These are phyloP conservation scores for Geranium rotundifolium DNA, from an alignment of 345 rosid species.

Conservation along the genomic window DNA sequence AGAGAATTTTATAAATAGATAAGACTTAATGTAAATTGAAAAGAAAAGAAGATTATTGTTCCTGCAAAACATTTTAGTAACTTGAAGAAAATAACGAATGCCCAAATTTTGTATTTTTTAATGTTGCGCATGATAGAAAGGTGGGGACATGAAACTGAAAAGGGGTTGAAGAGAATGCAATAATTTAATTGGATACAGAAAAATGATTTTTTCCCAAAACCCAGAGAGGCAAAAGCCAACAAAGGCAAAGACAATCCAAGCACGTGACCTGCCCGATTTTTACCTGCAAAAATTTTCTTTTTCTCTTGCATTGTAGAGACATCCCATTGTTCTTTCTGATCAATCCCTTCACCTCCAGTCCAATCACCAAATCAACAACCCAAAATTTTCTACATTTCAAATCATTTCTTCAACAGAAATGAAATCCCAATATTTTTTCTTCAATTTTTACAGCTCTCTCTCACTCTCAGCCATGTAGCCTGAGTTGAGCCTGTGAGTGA, in stretches of 20 bases:
- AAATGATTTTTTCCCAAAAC: not conserved
- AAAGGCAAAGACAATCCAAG: slow-evolving; percentile 57
- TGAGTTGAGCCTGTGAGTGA: not conserved
- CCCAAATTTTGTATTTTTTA: not conserved
- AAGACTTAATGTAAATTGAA: too few species aligned
- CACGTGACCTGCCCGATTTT: slow-evolving; percentile 71
- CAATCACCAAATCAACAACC: not conserved
- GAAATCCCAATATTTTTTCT: not conserved
- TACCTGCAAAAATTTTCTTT: slow-evolving; percentile 11
- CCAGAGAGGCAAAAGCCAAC: slow-evolving; percentile 30
- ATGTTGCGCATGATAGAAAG: not conserved
- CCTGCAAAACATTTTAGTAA: too few species aligned
- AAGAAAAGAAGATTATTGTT: too few species aligned
- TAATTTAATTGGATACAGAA: slow-evolving; percentile 9
- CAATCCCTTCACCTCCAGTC: not conserved
- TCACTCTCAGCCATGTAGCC: not conserved
- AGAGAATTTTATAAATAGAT: too few species aligned
- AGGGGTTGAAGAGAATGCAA: slow-evolving; percentile 27
- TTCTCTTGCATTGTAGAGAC: slow-evolving; percentile 20
- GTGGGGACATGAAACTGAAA: slow-evolving; percentile 17
- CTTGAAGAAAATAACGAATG: too few species aligned
- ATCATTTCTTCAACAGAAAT: not conserved
- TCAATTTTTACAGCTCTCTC: too few species aligned
- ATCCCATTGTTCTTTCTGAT: not conserved
- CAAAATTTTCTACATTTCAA: not conserved